Conservation (phyloP, 2,329 filamentous ascomycete species). For the Pseudocercospora eumusae region DNA sequence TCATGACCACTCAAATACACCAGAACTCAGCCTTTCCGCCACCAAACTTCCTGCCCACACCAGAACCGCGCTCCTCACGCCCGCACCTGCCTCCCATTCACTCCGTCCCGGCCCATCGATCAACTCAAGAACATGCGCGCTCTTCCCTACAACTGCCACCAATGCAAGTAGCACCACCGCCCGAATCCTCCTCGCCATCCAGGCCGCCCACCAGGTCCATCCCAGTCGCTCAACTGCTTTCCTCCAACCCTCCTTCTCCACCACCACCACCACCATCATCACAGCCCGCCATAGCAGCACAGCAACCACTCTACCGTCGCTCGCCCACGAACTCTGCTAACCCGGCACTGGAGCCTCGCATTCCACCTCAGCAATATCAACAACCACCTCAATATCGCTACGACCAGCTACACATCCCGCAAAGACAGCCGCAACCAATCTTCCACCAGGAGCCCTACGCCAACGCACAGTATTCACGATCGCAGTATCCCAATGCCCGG, state of each 20-base stretch:
- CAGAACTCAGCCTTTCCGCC: slow-evolving; percentile 46
- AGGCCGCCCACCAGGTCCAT: slow-evolving; percentile 26
- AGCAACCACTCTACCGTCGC: slow-evolving; percentile 33
- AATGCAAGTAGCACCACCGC: slow-evolving; percentile 43
- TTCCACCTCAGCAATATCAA: slow-evolving; percentile 34
- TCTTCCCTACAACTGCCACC: slow-evolving; percentile 40
- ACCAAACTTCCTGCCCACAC: slow-evolving; percentile 44
- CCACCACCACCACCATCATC: slow-evolving; percentile 29
- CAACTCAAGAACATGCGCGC: slow-evolving; percentile 19
- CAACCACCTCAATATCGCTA: slow-evolving; percentile 24
- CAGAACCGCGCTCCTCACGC: slow-evolving; percentile 44
- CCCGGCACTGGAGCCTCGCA: slow-evolving; percentile 20
- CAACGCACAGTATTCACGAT: slow-evolving; percentile 14
- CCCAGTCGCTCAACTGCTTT: slow-evolving; percentile 33
- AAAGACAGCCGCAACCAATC: slow-evolving; percentile 18
- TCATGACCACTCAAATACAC: slow-evolving; percentile 46
- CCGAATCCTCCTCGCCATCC: slow-evolving; percentile 14
- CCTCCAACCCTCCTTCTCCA: slow-evolving; percentile 39
- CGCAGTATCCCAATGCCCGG: slow-evolving; percentile 18
- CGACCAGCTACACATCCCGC: slow-evolving; percentile 22
- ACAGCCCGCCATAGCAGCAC: slow-evolving; percentile 15
- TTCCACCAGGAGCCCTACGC: slow-evolving; percentile 18
- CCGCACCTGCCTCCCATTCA: slow-evolving; percentile 42
- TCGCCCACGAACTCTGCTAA: slow-evolving; percentile 18
- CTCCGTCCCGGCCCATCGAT: slow-evolving; percentile 13